Base-by-base conservation (phyloP, 2,329 filamentous ascomycete species). In the Diaporthe sp. region DNA sequence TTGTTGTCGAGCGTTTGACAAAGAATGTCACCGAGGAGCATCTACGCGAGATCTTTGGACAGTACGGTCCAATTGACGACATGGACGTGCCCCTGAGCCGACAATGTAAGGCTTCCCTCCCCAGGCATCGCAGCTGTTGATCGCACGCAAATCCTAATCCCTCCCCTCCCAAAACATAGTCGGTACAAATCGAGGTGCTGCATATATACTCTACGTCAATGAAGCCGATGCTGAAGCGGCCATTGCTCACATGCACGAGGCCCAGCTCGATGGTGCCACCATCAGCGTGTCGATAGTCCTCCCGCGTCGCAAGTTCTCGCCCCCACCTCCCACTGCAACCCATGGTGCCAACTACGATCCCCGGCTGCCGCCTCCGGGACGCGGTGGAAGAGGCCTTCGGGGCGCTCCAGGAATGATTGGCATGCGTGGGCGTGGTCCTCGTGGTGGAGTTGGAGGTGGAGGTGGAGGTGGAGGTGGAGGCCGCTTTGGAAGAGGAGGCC, bases 171-270 rank as follows among this genome's bases (percentile, higher is more conserved):
- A 53, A 63, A 53, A 75, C 51, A n/a, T n/a, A 75, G 71, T 73
- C 79, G 97, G 94, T 82, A 95, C 92, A 71, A 98, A 98, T 80
- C 93, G 96, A 73, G 96, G 97, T 61, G 97, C 95, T 37, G 97
- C 96, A 42, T 98, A 98, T 82, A 95, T 98, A 76, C 88, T 98
- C 55, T 99, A 93, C 84, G 87, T 91, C 71, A 88, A 93, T 77
- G 91, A 95, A 77, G 87, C 90, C 66, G 93, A 96, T 77, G 96
- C 97, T 32, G 95, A 98, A 84, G 88, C 92, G 19, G 97, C 97
- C 37, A 97, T 98, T 78, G 92, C 96, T 25, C 94, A 97, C 82
- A 98, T 99, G 97, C 97, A 99, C 83, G 97, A 99, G 85, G 95
- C 94, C n/a, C 94, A 97, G 81, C 86, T 98, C 37, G 96, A 98